Evolutionary conservation across 176 grass and related monocot genomes (phyloP).

Genomic region (Oryza officinalis): DNA sequence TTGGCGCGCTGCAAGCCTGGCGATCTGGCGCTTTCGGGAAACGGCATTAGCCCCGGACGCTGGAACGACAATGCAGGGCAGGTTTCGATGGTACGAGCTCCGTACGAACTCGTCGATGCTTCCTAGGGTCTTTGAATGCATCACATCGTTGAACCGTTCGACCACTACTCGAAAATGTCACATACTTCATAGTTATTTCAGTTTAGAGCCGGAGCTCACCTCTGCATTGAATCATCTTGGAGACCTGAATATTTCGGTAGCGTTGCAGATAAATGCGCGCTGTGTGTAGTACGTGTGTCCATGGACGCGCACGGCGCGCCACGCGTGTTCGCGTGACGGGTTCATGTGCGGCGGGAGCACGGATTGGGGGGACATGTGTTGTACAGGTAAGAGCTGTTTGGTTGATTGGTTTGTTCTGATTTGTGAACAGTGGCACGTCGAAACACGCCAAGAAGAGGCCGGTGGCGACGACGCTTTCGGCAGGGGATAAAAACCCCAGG

Average conservation of each 20-base stretch:
- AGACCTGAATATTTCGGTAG: not conserved
- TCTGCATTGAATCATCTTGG: not conserved
- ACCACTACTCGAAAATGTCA: not conserved
- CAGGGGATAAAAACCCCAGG: not conserved
- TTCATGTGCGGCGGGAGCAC: not conserved
- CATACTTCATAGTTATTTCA: not conserved
- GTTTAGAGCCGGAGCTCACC: not conserved
- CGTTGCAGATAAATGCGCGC: not conserved
- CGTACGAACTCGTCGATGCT: not conserved
- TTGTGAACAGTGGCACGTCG: not conserved
- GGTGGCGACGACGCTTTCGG: slow-evolving; percentile 39
- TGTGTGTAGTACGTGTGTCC: not conserved
- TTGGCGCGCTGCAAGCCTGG: slow-evolving; percentile 22
- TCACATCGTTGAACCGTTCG: not conserved
- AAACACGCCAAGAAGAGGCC: slow-evolving; percentile 11
- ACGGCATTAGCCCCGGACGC: not conserved
- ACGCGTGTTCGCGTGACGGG: not conserved
- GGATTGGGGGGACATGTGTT: not conserved
- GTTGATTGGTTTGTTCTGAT: not conserved
- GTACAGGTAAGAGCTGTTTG: not conserved
- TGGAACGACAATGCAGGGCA: slow-evolving; percentile 1
- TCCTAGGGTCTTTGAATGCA: not conserved
- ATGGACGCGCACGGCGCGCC: not conserved
- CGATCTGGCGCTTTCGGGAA: slow-evolving; percentile 8
- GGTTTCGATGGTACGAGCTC: not conserved